Evolutionary conservation across 805 yeast genomes (phyloP).

Genomic region (Candida ascalaphidarum): DNA sequence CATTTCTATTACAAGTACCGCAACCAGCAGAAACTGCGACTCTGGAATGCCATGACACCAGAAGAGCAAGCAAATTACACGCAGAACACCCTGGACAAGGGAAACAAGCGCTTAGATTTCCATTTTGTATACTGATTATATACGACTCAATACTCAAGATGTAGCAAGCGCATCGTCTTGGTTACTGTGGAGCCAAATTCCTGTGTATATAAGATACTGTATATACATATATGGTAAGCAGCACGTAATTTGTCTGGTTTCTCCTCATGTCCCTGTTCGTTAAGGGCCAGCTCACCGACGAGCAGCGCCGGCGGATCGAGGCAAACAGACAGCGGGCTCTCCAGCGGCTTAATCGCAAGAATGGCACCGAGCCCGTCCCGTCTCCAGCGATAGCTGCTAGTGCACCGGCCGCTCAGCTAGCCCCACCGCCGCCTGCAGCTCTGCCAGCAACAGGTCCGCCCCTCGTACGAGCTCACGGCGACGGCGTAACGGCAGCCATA

Average conservation of each 20-base stretch:
- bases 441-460: constrained; percentile 5
- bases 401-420: constrained; percentile 1
- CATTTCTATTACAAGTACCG: constrained; percentile 29
- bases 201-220: too few relatives aligned
- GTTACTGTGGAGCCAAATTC: too few relatives aligned
- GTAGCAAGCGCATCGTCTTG: too few relatives aligned
- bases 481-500: constrained; percentile 5
- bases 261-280: too few relatives aligned
- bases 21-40: constrained; percentile 33
- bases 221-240: too few relatives aligned
- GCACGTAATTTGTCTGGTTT: too few relatives aligned
- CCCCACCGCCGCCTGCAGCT: constrained; percentile 11
- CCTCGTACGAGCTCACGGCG: constrained; percentile 4
- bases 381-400: constrained; percentile 1
- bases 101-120: constrained; percentile 51
- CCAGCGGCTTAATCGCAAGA: too few relatives aligned
- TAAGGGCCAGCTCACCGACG: constrained; percentile 38
- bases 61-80: constrained; percentile 46
- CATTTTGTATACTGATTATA: constrained; percentile 21
- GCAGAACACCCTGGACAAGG: constrained; percentile 38
- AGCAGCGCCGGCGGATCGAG: constrained; percentile 41
- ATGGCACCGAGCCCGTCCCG: too few relatives aligned
- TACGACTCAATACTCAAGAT: too few relatives aligned
- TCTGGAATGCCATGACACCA: constrained; percentile 43
- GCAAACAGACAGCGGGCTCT: constrained; percentile 48